Percentiles rank a stretch among this genome's conserved stretches.
Evolutionary conservation across 371 early-diverging fungal genomes (phyloP).

Genomic region (Circinella umbellata): DNA sequence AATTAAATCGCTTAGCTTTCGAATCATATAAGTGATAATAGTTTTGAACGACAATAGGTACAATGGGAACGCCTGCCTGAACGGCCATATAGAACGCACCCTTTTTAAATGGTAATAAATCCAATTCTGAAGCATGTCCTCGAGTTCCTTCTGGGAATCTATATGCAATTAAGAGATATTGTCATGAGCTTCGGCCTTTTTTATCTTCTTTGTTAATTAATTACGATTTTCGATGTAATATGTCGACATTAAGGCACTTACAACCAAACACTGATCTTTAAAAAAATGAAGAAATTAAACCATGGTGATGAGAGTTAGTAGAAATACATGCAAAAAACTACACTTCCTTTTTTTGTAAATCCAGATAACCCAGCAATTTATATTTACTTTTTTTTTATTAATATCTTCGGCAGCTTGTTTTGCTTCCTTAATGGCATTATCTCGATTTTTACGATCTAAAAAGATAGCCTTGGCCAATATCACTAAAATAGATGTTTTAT

Average conservation of each 20-base stretch:
- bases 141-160: conserved; percentile 72
- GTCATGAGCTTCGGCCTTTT: no score
- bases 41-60: conserved; percentile 88
- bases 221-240: no score
- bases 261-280: conserved; percentile 72
- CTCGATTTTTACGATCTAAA: conserved; percentile 85
- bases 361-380: no score
- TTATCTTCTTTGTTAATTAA: no score
- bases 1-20: conserved; percentile 58
- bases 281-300: not conserved
- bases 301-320: not conserved
- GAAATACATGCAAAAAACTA: no score
- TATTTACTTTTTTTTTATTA: conserved; percentile 54
- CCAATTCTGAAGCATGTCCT: conserved; percentile 70
- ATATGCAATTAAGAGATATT: no score
- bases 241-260: no score
- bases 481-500: not conserved
- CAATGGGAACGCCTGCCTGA: conserved; percentile 84
- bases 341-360: no score
- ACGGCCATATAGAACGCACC: conserved; percentile 92
- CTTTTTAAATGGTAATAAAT: conserved; percentile 91
- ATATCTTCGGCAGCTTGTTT: conserved; percentile 76
- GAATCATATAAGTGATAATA: conserved; percentile 77
- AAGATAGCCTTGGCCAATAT: conserved; percentile 81
- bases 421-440: conserved; percentile 81